These are phyloP conservation scores for Saccharomycopsis malanga DNA, from an alignment of 805 yeast genomes.

Conservation along the genomic window DNA sequence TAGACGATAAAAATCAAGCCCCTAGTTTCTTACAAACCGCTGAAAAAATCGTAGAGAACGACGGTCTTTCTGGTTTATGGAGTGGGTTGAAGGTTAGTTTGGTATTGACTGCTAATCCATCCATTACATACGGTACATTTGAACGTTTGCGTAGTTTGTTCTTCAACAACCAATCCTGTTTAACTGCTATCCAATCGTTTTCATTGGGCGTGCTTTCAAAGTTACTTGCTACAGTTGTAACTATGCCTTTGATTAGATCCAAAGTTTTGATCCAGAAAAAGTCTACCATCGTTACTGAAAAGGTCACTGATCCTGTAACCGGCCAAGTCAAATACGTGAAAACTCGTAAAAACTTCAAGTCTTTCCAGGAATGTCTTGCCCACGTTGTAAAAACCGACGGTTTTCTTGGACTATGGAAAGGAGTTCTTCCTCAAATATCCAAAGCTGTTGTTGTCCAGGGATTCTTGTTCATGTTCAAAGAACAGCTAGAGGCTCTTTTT, in stretches of 20 bases:
- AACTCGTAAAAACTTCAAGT: constrained; percentile 40
- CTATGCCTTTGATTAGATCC: constrained; percentile 81
- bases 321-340: constrained; percentile 21
- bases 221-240: constrained; percentile 67
- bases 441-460: constrained; percentile 87
- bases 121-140: constrained; percentile 78
- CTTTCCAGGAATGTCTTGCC: constrained; percentile 56
- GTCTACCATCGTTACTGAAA: constrained; percentile 23
- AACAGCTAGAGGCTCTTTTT: constrained; percentile 39
- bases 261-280: constrained; percentile 69
- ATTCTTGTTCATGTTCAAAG: constrained; percentile 72
- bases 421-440: constrained; percentile 68
- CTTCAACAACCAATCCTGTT: constrained; percentile 25
- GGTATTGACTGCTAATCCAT: constrained; percentile 74
- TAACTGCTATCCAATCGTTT: constrained; percentile 61
- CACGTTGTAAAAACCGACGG: constrained; percentile 63
- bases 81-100: constrained; percentile 74
- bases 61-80: constrained; percentile 73
- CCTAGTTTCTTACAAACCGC: constrained; percentile 36
- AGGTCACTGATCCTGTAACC: constrained; percentile 19
- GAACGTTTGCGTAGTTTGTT: constrained; percentile 55
- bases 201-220: constrained; percentile 73
- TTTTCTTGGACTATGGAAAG: constrained; percentile 62
- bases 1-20: too few species aligned
- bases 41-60: constrained; percentile 47